phyloP scores from a whole-genome alignment of 1,139 yeast genomes.

The Casaregolazyma lundiana region DNA sequence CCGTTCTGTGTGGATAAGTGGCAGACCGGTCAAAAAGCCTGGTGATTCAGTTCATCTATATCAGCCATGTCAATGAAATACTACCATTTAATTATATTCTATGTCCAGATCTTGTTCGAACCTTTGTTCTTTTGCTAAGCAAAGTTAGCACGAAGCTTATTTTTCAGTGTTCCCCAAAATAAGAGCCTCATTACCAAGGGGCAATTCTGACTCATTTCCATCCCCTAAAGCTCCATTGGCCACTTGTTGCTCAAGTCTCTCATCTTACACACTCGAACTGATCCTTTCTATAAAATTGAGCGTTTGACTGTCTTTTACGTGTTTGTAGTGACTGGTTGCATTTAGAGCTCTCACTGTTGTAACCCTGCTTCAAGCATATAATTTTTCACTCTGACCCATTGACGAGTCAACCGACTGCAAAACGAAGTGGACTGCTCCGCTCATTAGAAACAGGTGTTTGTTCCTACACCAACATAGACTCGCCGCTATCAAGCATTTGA shows the following conservation, averaged over 20 bases:
- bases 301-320: not conserved
- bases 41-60: too few species aligned
- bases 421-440: constrained; percentile 9
- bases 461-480: not conserved
- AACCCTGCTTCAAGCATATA: not conserved
- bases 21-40: constrained; percentile 25
- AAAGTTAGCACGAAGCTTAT: too few species aligned
- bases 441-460: constrained; percentile 6
- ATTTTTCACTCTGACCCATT: not conserved
- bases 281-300: not conserved
- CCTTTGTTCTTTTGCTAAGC: too few species aligned
- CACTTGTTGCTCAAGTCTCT: not conserved
- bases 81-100: not conserved
- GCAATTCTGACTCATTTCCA: not conserved
- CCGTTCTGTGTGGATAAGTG: constrained; percentile 18
- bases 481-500: not conserved
- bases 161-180: too few species aligned
- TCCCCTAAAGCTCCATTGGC: too few species aligned
- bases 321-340: not conserved
- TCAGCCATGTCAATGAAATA: not conserved
- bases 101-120: not conserved
- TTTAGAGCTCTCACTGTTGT: not conserved
- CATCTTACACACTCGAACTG: too few species aligned
- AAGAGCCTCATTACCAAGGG: too few species aligned
- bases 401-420: constrained; percentile 2